Conservation (phyloP, 192 early-diverging fungal species). For the Linnemannia zychae region DNA sequence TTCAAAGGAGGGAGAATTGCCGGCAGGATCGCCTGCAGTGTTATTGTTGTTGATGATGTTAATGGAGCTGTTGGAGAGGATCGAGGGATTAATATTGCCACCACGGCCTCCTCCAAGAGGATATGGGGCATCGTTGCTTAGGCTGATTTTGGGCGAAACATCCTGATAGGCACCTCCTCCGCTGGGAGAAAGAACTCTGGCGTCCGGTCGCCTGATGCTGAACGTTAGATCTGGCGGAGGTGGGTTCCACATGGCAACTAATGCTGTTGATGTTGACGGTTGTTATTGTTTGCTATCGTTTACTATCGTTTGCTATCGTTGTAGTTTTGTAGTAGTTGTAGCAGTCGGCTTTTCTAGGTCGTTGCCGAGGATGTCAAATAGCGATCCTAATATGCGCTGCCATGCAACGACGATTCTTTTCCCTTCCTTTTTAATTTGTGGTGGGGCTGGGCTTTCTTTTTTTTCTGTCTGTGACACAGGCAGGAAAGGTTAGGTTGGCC, state of each 20-base stretch:
- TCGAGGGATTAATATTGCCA: slow-evolving; percentile 1
- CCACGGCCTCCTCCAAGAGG: not conserved
- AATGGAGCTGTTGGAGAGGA: not conserved
- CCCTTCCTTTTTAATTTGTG: not conserved
- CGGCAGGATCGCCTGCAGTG: not conserved
- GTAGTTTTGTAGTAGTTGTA: not conserved
- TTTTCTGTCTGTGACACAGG: not conserved
- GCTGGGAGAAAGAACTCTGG: not conserved
- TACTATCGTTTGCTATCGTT: no score
- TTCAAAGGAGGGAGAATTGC: not conserved
- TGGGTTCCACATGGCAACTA: slow-evolving; percentile 46
- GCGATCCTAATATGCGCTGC: slow-evolving; percentile 10
- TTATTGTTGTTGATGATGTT: not conserved
- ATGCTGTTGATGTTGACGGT: not conserved
- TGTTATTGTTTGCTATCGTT: no score
- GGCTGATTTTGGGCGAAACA: slow-evolving; percentile 16
- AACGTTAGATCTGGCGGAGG: slow-evolving; percentile 33
- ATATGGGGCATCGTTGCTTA: not conserved
- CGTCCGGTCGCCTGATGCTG: not conserved
- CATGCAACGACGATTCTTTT: not conserved
- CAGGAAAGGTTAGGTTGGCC: not conserved
- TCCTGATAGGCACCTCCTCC: slow-evolving; percentile 6
- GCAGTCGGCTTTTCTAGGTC: not conserved
- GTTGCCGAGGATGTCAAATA: not conserved
- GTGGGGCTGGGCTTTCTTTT: not conserved